Conservation (phyloP, 1,284 basidiomycete species). For the Trametes hirsuta region DNA sequence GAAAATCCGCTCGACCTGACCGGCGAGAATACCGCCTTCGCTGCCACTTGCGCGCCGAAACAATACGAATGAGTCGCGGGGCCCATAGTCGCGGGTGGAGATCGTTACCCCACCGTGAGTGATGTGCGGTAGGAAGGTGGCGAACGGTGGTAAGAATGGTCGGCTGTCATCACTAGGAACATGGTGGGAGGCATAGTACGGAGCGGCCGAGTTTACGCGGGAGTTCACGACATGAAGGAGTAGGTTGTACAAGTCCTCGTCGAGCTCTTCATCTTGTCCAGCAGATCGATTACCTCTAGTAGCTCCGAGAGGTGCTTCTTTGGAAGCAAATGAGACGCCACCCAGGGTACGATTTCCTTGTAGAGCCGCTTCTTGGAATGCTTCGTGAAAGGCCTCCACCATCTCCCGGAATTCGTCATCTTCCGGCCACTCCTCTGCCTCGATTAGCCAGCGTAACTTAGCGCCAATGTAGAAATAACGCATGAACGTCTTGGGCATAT, state of each 20-base stretch:
- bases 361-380: not conserved
- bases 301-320: no score
- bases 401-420: not conserved
- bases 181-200: not conserved
- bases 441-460: not conserved
- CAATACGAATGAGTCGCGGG: not conserved
- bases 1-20: not conserved
- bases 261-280: not conserved
- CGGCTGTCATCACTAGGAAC: not conserved
- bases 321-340: no score
- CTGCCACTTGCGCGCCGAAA: not conserved
- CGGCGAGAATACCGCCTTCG: no score
- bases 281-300: no score
- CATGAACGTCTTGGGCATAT: not conserved
- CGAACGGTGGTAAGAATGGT: not conserved
- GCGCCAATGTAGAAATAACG: not conserved
- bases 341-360: not conserved
- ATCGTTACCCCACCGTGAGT: not conserved
- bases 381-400: not conserved
- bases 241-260: not conserved
- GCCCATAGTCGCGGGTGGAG: not conserved
- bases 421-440: not conserved
- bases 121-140: not conserved
- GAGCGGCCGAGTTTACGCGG: no score
- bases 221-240: not conserved